These are phyloP conservation scores for Carnegiea gigantea DNA, from an alignment of 179 eudicot species.

Conservation along the genomic window DNA sequence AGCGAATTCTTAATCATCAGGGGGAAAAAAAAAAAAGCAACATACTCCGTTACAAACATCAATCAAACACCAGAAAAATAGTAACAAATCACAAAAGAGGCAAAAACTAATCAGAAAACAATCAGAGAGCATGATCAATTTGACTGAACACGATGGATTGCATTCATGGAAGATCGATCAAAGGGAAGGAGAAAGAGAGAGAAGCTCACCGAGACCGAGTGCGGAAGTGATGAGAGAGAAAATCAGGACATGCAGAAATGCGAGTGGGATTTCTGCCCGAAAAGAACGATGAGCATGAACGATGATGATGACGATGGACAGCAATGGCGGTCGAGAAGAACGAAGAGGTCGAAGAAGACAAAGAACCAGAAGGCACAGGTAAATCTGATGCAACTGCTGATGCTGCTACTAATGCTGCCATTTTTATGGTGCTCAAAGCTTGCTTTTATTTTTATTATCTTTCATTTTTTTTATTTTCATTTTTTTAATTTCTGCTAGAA, in stretches of 20 bases:
- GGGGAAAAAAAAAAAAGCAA: background rate
- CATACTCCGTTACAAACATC: background rate
- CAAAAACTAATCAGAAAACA: background rate
- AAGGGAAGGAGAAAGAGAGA: background rate
- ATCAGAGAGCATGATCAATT: constrained; percentile 6
- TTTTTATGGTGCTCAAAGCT: constrained; percentile 1
- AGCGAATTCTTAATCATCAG: background rate
- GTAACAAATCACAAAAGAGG: background rate
- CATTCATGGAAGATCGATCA: background rate
- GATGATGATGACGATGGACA: constrained; percentile 3
- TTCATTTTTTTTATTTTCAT: background rate
- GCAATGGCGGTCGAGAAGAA: constrained; percentile 2
- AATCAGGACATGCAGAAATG: constrained; percentile 14
- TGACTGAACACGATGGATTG: background rate
- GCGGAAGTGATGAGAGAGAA: constrained; percentile 6
- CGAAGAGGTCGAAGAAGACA: constrained; percentile 20
- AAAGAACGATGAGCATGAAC: background rate
- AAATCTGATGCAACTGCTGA: background rate
- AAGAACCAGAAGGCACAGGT: background rate
- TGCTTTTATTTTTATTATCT: background rate
- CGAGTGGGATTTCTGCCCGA: background rate
- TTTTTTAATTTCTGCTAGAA: background rate
- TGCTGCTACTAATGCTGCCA: constrained; percentile 12
- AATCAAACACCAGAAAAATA: background rate
- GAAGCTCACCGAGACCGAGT: constrained; percentile 14